These are phyloP conservation scores for Aspergillus tubingensis DNA, from an alignment of 2,329 filamentous ascomycete genomes.

Conservation along the genomic window DNA sequence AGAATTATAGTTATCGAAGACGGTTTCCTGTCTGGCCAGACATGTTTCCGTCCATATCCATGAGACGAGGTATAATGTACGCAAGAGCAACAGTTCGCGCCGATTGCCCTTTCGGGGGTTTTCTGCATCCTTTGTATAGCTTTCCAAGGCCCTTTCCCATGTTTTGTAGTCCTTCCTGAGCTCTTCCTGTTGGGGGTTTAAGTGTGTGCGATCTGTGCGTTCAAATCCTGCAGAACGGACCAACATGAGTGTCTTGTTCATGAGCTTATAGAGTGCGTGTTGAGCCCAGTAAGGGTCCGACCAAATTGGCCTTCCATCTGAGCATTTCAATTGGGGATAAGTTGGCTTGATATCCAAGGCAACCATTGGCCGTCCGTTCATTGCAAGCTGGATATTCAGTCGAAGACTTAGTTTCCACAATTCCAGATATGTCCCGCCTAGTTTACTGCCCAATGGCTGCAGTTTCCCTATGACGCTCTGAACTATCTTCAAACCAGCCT, in stretches of 20 bases:
- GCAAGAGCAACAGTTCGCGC: conserved; percentile 18
- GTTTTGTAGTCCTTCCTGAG: neutral
- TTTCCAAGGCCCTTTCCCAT: conserved; percentile 18
- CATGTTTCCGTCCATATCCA: conserved; percentile 15
- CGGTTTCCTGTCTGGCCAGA: conserved; percentile 8
- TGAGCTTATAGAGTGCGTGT: conserved; percentile 15
- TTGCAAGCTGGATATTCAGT: conserved; percentile 24
- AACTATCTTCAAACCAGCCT: conserved; percentile 25
- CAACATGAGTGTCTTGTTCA: conserved; percentile 16
- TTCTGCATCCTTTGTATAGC: conserved; percentile 6
- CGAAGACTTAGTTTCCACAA: conserved; percentile 21
- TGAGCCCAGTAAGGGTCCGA: conserved; percentile 17
- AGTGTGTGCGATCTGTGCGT: neutral
- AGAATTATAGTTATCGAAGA: conserved; percentile 13
- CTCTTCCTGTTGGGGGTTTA: neutral
- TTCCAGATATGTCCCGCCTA: conserved; percentile 22
- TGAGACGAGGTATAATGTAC: conserved; percentile 17
- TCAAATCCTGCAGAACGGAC: conserved; percentile 14
- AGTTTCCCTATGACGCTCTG: neutral
- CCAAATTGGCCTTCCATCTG: neutral
- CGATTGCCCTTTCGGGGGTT: conserved; percentile 9
- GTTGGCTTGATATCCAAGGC: conserved; percentile 7
- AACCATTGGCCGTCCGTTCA: conserved; percentile 19
- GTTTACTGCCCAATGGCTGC: neutral
- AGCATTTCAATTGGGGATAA: conserved; percentile 1